Conservation (phyloP, 2,329 filamentous ascomycete species). For the Conoideocrella luteorostrata region DNA sequence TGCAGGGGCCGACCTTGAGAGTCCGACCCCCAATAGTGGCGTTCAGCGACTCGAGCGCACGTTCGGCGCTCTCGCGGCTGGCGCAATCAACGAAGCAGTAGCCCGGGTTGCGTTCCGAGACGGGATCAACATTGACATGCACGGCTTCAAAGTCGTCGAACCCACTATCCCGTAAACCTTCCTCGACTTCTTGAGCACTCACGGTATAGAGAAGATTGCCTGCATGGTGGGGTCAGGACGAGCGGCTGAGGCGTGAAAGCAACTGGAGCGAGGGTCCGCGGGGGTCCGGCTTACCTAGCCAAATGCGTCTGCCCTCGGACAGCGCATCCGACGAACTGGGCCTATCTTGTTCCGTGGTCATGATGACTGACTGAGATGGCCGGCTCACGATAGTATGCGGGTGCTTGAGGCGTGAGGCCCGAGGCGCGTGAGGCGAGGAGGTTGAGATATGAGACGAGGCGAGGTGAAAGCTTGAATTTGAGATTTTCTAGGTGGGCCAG, state of each 20-base stretch:
- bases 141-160: slow-evolving; percentile 44
- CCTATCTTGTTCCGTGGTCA: neutral
- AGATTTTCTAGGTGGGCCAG: no score
- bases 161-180: slow-evolving; percentile 40
- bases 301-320: slow-evolving; percentile 41
- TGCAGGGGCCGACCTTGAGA: slow-evolving; percentile 59
- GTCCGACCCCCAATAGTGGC: slow-evolving; percentile 49
- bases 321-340: slow-evolving; percentile 15
- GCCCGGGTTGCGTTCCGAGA: slow-evolving; percentile 62
- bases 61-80: slow-evolving; percentile 48
- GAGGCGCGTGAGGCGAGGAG: no score
- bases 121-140: slow-evolving; percentile 62
- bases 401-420: no score
- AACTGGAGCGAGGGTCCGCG: neutral
- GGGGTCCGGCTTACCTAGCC: slow-evolving; percentile 38
- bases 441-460: no score
- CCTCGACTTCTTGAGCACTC: slow-evolving; percentile 52
- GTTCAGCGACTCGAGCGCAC: slow-evolving; percentile 46
- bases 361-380: neutral
- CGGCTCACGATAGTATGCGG: no score
- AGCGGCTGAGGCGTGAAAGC: neutral
- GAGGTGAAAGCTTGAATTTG: no score
- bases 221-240: slow-evolving; percentile 4
- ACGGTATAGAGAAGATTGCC: slow-evolving; percentile 52
- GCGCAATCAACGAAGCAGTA: slow-evolving; percentile 63